Evolutionary conservation across 2,329 filamentous ascomycete species (phyloP), one percentile per base, ranked within the genome.

Genomic region (Cylindrodendrum hubeiense): DNA sequence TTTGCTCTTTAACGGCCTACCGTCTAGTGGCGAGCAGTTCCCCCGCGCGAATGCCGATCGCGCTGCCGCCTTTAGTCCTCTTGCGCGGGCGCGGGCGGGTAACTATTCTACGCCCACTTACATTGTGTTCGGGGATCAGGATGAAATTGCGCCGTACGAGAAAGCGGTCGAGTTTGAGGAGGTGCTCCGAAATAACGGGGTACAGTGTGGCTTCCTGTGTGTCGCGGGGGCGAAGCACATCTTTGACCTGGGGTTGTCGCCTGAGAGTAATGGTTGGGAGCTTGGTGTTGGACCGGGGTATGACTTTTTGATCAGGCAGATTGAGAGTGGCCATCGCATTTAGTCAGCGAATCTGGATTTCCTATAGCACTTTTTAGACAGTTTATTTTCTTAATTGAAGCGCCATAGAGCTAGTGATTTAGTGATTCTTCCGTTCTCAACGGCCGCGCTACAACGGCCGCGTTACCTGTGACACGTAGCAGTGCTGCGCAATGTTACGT

Each of bases 101-200:
- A 65, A 65, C 34, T 72, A 72, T 28, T 53, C 44, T 34, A 66
- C 62, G 3, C 70, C 70, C 5, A 72, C 68, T 3, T 72, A 60
- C 24, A 22, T 72, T 10, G 61, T 71, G 17, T 66, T 69, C n/a
- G 69, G 69, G 2, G 65, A 70, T 17, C 55, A 63, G 34, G 69
- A 71, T 21, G 69, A 71, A 53, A 66, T 71, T 19, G 69, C 67
- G 24, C 68, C 68, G 1, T 71, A 69, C 30, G 28, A 46, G 2
- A 65, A 66, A 33, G 65, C 60, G 5, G 61, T 58, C 8, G 53
- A 70, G 49, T 68, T 70, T 33, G 63, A 60, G 21, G 34, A 50
- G 12, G 61, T 58, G 1, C 49, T 68, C 8, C 28, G 12, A 4
- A 49, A 60, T 7, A 51, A 39, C 0, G 61, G 58, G 1, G 54